Evolutionary conservation across 108 stramenopile species (phyloP).

Genomic region (Discostella stelligeroides): DNA sequence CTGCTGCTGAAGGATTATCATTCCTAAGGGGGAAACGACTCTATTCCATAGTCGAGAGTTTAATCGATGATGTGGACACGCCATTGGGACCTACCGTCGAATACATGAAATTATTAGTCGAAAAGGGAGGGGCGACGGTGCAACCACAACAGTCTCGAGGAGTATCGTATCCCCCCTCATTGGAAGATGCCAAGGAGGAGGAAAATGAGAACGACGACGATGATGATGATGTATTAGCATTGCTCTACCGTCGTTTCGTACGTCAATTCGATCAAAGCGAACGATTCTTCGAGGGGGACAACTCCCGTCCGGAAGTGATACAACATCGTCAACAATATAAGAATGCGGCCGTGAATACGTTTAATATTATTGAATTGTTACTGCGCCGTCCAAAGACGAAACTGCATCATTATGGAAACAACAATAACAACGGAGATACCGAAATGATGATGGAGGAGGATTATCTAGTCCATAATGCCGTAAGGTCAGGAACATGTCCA

Average conservation of each 20-base stretch:
- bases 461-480: slow-evolving; percentile 79
- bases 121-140: slow-evolving; percentile 15
- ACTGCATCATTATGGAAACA: too few relatives aligned
- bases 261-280: slow-evolving; percentile 86
- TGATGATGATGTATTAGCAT: slow-evolving; percentile 74
- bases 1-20: too few relatives aligned
- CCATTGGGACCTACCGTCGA: slow-evolving; percentile 64
- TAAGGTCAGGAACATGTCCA: slow-evolving; percentile 70
- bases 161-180: slow-evolving; percentile 21
- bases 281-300: slow-evolving; percentile 88
- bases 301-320: slow-evolving; percentile 79
- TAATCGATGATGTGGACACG: slow-evolving; percentile 73
- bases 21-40: slow-evolving; percentile 35
- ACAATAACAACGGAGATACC: neutral
- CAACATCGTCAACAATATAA: slow-evolving; percentile 75
- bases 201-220: slow-evolving; percentile 47
- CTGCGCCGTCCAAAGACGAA: slow-evolving; percentile 43
- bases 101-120: slow-evolving; percentile 43
- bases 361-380: slow-evolving; percentile 78
- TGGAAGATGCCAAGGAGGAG: slow-evolving; percentile 40
- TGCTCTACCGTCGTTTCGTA: slow-evolving; percentile 83
- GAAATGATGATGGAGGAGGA: slow-evolving; percentile 20
- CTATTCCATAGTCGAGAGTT: slow-evolving; percentile 62
- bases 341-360: slow-evolving; percentile 82
- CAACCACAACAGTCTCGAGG: slow-evolving; percentile 17